These are phyloP conservation scores for Pichia deserticola DNA, from an alignment of 805 yeast species.

Conservation along the genomic window DNA sequence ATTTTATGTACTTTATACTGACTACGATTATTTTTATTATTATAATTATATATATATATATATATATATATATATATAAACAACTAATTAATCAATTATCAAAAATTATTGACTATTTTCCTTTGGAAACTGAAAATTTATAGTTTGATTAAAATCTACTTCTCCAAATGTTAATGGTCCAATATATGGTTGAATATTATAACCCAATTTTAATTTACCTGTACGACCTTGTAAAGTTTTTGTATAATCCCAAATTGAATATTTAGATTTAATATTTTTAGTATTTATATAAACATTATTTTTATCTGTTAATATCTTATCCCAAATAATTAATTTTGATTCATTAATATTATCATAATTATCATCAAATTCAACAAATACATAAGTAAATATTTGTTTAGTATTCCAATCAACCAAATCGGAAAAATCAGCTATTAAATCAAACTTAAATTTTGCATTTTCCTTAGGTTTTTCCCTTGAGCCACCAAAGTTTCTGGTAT, in stretches of 20 bases:
- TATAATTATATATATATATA: background rate
- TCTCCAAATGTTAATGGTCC: conserved; percentile 75
- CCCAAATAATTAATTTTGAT: conserved; percentile 79
- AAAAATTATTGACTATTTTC: too few relatives aligned
- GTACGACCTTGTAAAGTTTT: conserved; percentile 52
- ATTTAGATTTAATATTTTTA: conserved; percentile 54
- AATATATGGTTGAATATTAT: conserved; percentile 89
- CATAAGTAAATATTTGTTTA: conserved; percentile 86
- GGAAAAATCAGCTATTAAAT: conserved; percentile 64
- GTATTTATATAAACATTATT: conserved; percentile 54
- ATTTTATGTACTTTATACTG: too few relatives aligned
- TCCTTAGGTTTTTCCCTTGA: conserved; percentile 62
- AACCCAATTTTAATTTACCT: conserved; percentile 64
- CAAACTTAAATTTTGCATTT: conserved; percentile 64
- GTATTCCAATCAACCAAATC: conserved; percentile 95
- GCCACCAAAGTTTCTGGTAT: conserved; percentile 45
- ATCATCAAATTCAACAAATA: conserved; percentile 62
- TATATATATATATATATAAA: background rate
- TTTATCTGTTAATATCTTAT: conserved; percentile 57
- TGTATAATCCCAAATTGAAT: conserved; percentile 82
- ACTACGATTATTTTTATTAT: too few relatives aligned
- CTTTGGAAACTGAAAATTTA: conserved; percentile 17
- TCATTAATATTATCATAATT: background rate
- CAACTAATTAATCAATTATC: background rate
- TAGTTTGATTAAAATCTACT: conserved; percentile 25